phyloP scores from a whole-genome alignment of 1,284 basidiomycete genomes.

The Cryptococcus amylolentus region DNA sequence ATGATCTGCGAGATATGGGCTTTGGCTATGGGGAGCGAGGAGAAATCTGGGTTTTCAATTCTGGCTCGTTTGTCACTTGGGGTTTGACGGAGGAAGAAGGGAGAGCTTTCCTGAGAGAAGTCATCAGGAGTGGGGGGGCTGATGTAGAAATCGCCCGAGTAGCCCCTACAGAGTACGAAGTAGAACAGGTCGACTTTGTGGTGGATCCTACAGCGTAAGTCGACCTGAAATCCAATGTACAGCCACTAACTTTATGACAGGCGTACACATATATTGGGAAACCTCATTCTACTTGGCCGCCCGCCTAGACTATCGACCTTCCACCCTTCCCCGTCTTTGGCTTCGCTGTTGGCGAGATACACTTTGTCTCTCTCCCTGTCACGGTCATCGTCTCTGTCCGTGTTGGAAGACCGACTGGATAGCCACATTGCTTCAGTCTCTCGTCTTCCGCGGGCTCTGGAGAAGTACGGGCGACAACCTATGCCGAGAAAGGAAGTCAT shows the following conservation, averaged over 20 bases:
- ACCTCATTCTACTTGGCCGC: slow-evolving; percentile 80
- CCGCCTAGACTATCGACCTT: slow-evolving; percentile 53
- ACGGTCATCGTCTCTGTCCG: slow-evolving; percentile 76
- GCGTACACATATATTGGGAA: slow-evolving; percentile 76
- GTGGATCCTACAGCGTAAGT: slow-evolving; percentile 77
- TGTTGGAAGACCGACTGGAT: slow-evolving; percentile 75
- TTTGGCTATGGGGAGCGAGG: slow-evolving; percentile 61
- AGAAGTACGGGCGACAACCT: slow-evolving; percentile 73
- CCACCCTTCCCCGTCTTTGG: slow-evolving; percentile 43
- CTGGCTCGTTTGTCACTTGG: slow-evolving; percentile 84
- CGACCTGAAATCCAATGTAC: neutral
- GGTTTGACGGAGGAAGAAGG: slow-evolving; percentile 78
- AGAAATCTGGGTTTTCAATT: slow-evolving; percentile 82
- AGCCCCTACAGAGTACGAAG: slow-evolving; percentile 61
- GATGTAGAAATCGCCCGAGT: slow-evolving; percentile 63
- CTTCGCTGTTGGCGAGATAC: slow-evolving; percentile 71
- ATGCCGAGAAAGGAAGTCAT: slow-evolving; percentile 73
- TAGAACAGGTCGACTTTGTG: slow-evolving; percentile 85
- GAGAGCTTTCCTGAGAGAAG: slow-evolving; percentile 61
- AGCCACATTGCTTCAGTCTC: slow-evolving; percentile 76
- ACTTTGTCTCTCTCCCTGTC: slow-evolving; percentile 85
- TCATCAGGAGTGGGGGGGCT: slow-evolving; percentile 56
- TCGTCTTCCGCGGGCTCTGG: slow-evolving; percentile 67
- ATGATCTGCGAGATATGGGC: slow-evolving; percentile 47
- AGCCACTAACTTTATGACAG: slow-evolving; percentile 48